A percentile compares a stretch with the other conserved stretches of the same genome.
These are phyloP conservation scores for Nicotiana paniculata DNA, from an alignment of 257 asterid species.

Conservation along the genomic window DNA sequence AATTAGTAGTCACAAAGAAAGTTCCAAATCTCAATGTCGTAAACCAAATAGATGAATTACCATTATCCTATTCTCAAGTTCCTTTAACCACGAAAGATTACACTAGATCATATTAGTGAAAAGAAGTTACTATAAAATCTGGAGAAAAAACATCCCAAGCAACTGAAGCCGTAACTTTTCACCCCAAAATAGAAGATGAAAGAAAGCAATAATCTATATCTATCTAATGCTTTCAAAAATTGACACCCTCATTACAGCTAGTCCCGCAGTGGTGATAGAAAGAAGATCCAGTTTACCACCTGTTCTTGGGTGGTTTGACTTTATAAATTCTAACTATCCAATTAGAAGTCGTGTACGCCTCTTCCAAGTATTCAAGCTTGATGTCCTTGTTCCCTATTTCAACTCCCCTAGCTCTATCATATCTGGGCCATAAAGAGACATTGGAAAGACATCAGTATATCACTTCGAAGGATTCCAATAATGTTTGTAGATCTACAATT, in stretches of 20 bases:
- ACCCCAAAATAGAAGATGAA: neutral
- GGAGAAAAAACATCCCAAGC: neutral
- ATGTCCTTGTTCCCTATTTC: constrained; percentile 95
- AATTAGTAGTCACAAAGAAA: neutral
- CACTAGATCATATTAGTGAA: neutral
- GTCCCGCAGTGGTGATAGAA: neutral
- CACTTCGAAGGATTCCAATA: neutral
- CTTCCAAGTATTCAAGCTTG: constrained; percentile 87
- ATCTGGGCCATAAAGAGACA: constrained; percentile 38
- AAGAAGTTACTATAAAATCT: neutral
- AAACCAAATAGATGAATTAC: neutral
- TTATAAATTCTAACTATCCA: constrained; percentile 97
- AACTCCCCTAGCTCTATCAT: constrained; percentile 95
- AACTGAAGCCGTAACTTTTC: neutral
- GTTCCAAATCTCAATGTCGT: neutral
- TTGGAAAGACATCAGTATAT: neutral
- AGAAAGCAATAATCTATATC: neutral
- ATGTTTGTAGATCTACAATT: neutral
- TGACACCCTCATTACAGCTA: neutral
- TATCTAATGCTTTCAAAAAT: constrained; percentile 7
- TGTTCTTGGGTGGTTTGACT: constrained; percentile 88
- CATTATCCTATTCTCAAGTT: neutral
- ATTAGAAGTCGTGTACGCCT: constrained; percentile 91
- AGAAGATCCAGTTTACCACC: constrained; percentile 39
- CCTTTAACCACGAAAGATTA: neutral